These are phyloP conservation scores for Sphenostylis stenocarpa DNA, from an alignment of 306 rosid species.

Conservation along the genomic window DNA sequence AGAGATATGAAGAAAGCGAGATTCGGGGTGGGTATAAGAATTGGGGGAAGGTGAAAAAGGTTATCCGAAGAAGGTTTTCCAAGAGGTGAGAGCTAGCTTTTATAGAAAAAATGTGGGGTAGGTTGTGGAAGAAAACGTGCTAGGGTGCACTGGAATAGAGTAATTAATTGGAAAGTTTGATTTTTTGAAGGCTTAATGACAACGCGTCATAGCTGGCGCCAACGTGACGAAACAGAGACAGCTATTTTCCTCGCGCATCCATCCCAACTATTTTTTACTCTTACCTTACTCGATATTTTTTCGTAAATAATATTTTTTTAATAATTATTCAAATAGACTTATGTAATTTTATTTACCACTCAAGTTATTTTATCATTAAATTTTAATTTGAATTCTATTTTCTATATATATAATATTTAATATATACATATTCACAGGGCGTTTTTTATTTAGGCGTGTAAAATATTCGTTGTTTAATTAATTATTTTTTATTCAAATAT, in stretches of 20 bases:
- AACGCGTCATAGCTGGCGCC: slow-evolving; percentile 10
- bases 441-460: no score
- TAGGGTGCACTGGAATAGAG: not conserved
- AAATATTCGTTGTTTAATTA: no score
- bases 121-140: slow-evolving; percentile 27
- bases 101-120: slow-evolving; percentile 8
- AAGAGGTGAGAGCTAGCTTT: not conserved
- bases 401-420: no score
- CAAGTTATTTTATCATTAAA: no score
- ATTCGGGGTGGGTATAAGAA: not conserved
- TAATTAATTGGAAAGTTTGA: not conserved
- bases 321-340: no score
- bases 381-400: no score
- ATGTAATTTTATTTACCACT: no score
- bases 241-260: not conserved
- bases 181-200: not conserved
- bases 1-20: not conserved
- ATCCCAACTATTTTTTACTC: not conserved
- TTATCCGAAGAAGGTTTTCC: slow-evolving; percentile 1
- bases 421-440: no score
- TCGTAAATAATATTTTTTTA: no score
- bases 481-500: no score
- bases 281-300: no score
- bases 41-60: not conserved
- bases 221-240: not conserved